Conservation (phyloP, 768 basidiomycete species). For the Suillus americanus region DNA sequence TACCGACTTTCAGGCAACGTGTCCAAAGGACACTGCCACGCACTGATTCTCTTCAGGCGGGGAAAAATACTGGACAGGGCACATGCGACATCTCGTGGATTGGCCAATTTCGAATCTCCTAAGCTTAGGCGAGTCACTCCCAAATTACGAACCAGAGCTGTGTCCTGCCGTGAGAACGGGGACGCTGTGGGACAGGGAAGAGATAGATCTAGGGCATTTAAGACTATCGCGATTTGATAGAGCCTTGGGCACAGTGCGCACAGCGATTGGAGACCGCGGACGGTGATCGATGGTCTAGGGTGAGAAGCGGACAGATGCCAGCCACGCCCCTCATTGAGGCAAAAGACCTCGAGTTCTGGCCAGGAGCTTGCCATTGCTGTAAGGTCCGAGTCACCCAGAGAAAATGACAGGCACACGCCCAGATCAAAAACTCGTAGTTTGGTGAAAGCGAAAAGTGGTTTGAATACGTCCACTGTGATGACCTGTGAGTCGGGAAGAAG, state of each 20-base stretch:
- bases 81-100: not conserved
- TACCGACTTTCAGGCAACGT: not conserved
- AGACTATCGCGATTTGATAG: not conserved
- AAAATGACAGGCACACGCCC: conserved; percentile 4
- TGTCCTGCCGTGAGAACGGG: not conserved
- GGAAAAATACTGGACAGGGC: conserved; percentile 3
- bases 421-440: conserved; percentile 3
- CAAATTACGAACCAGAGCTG: not conserved
- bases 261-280: not conserved
- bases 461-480: not conserved
- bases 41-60: not conserved
- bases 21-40: conserved; percentile 1
- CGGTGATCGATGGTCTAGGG: not conserved
- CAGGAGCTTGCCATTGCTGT: conserved; percentile 2
- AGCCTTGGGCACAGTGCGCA: conserved; percentile 4
- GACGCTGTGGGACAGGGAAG: not conserved
- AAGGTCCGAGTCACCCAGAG: conserved; percentile 1
- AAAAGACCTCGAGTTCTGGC: conserved; percentile 3
- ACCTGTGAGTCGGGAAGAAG: not conserved
- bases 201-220: not conserved
- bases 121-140: not conserved
- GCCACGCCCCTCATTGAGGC: conserved; percentile 1
- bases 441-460: conserved; percentile 2
- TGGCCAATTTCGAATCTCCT: not conserved
- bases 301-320: not conserved